Evolutionary conservation across 1,284 basidiomycete species (phyloP).

Genomic region (Wolfiporia cocos): DNA sequence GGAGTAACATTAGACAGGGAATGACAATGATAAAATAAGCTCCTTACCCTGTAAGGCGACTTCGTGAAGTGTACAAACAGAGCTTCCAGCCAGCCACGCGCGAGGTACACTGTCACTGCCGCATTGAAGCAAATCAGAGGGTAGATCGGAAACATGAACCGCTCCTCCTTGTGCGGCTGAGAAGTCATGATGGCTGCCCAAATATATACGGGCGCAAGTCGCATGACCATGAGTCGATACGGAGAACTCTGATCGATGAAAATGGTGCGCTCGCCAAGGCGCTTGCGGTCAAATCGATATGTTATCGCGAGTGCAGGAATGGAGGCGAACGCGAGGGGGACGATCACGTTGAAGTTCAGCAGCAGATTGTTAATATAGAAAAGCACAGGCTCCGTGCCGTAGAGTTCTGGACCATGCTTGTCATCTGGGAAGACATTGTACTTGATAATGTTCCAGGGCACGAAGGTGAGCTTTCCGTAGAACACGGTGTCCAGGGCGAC

Average conservation of each 20-base stretch:
- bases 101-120: conserved; percentile 76
- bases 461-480: conserved; percentile 76
- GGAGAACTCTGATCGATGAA: conserved; percentile 65
- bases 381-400: conserved; percentile 84
- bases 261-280: conserved; percentile 62
- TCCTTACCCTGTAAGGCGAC: conserved; percentile 80
- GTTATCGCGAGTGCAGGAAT: conserved; percentile 81
- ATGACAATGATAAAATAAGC: too few species aligned
- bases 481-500: conserved; percentile 80
- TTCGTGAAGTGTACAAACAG: conserved; percentile 68
- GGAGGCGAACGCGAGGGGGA: conserved; percentile 75
- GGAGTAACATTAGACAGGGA: too few species aligned
- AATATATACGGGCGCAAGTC: conserved; percentile 83
- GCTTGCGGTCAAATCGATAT: conserved; percentile 67
- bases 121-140: conserved; percentile 93
- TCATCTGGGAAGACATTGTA: conserved; percentile 90
- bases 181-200: conserved; percentile 78
- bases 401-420: conserved; percentile 82
- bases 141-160: conserved; percentile 97
- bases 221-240: conserved; percentile 67
- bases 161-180: conserved; percentile 96
- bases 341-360: conserved; percentile 90
- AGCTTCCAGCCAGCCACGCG: conserved; percentile 84
- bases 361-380: conserved; percentile 86
- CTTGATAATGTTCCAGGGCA: conserved; percentile 89